These are phyloP conservation scores for Mollisia scopiformis DNA, from an alignment of 2,329 filamentous ascomycete genomes.

Conservation along the genomic window DNA sequence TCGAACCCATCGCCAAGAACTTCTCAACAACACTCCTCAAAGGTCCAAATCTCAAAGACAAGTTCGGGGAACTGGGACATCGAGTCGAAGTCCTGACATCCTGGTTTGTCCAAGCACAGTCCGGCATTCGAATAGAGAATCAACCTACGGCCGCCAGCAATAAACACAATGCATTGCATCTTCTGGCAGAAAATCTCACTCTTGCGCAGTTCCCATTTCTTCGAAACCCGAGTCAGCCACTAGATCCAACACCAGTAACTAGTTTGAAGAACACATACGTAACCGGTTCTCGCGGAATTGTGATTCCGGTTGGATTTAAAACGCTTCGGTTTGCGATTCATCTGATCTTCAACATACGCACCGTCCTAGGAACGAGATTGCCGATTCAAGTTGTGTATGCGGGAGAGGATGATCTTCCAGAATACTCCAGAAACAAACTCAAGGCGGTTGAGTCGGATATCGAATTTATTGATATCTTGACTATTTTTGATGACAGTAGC, in stretches of 20 bases:
- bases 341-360: not conserved
- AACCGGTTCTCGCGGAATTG: not conserved
- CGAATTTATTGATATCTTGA: constrained; percentile 11
- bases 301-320: not conserved
- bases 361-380: not conserved
- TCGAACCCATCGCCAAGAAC: not conserved
- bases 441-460: not conserved
- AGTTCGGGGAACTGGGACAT: not conserved
- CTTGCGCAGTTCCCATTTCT: not conserved
- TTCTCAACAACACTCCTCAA: not conserved
- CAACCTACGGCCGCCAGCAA: not conserved
- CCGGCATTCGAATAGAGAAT: not conserved
- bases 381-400: not conserved
- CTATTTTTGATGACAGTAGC: constrained; percentile 1
- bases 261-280: not conserved
- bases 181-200: not conserved
- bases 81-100: not conserved
- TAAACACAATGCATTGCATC: not conserved
- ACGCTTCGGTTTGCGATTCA: not conserved
- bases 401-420: constrained; percentile 2
- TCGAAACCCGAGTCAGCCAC: not conserved
- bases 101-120: not conserved
- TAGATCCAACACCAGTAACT: not conserved
- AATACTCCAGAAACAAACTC: not conserved
- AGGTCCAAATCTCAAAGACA: not conserved